Evolutionary conservation across 1,284 basidiomycete genomes (phyloP), one percentile per base, ranked within the genome.

Genomic region (Phlebopus sp.): DNA sequence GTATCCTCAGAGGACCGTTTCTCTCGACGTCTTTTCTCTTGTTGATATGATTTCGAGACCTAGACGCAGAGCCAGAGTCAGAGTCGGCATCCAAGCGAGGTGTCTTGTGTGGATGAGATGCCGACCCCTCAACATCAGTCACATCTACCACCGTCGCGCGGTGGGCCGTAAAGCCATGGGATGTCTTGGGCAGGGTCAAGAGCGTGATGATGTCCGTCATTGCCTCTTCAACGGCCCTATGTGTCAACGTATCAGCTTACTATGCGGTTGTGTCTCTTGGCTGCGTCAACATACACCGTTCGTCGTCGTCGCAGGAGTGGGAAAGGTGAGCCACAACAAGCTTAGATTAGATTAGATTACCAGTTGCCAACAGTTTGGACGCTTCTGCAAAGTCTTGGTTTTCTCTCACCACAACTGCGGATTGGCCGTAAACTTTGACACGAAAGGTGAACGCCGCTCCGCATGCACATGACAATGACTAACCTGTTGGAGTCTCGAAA

Each of bases 21-120:
- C 66, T 56, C 42, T 64, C 47, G 34, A 49, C 55, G 37, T 59
- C 55, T 42, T 67, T 55, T 37, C 56, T 53, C 48, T 51, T 58
- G 58, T 51, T 57, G 58, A 18, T 54, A 38, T 44, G 35, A 49
- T 60, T 58, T 36, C 69, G 73, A 38, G 73, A 74, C 63, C 82
- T 80, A 67, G 73, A 79, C 58, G 81, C 78, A 62, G 82, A 79
- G 59, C 74, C 73, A 56, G 77, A 73, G 64, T 86, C 82, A 66
- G 77, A 78, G 69, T 82, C 79, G 58, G 69, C 69, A 55, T 76
- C 75, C 64, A 84, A 69, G 56, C 83, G 81, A 56, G 80, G 74
- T 53, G 77, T 77, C 73, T 88, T 88, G 67, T 75, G 77, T 55
- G 78, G 77, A 70, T 78, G 79, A 68, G 78, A 58, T 60, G 70